These are phyloP conservation scores for Bretziella fagacearum DNA, from an alignment of 2,329 filamentous ascomycete species.

Conservation along the genomic window DNA sequence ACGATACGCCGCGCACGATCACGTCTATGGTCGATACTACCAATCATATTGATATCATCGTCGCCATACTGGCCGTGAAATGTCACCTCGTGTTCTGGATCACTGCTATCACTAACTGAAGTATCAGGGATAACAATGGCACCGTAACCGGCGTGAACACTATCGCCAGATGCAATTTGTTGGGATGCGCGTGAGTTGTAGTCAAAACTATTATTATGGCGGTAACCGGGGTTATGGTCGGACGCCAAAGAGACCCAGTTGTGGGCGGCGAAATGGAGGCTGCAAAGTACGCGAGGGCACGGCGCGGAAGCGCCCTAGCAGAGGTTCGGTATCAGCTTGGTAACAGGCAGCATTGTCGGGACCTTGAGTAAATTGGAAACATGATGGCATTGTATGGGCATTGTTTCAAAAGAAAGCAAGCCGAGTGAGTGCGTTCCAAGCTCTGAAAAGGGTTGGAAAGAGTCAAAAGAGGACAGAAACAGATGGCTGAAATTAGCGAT, in stretches of 20 bases:
- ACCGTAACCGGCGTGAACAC: slow-evolving; percentile 41
- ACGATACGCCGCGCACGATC: neutral
- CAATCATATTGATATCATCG: slow-evolving; percentile 15
- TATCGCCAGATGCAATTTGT: slow-evolving; percentile 23
- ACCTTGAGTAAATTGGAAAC: slow-evolving; percentile 52
- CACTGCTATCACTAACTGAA: slow-evolving; percentile 21
- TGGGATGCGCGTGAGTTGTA: slow-evolving; percentile 18
- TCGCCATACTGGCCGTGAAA: slow-evolving; percentile 18
- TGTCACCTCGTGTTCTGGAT: too few relatives aligned
- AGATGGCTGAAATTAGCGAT: too few relatives aligned
- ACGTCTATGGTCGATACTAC: neutral
- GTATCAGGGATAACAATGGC: slow-evolving; percentile 30
- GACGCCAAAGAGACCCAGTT: slow-evolving; percentile 12
- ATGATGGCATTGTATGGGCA: slow-evolving; percentile 35
- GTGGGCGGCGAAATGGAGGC: slow-evolving; percentile 11
- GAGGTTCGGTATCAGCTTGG: slow-evolving; percentile 38
- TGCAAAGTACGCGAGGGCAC: slow-evolving; percentile 29
- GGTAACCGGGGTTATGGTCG: slow-evolving; percentile 9
- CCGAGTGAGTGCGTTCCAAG: neutral
- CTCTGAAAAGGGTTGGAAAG: neutral
- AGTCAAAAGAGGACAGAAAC: neutral
- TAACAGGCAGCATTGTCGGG: slow-evolving; percentile 37
- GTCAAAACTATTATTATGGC: slow-evolving; percentile 21
- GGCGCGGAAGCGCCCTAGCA: slow-evolving; percentile 48
- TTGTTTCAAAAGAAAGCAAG: neutral